Base-by-base conservation (phyloP, 2,329 filamentous ascomycete species). In the Cercospora sp. region DNA sequence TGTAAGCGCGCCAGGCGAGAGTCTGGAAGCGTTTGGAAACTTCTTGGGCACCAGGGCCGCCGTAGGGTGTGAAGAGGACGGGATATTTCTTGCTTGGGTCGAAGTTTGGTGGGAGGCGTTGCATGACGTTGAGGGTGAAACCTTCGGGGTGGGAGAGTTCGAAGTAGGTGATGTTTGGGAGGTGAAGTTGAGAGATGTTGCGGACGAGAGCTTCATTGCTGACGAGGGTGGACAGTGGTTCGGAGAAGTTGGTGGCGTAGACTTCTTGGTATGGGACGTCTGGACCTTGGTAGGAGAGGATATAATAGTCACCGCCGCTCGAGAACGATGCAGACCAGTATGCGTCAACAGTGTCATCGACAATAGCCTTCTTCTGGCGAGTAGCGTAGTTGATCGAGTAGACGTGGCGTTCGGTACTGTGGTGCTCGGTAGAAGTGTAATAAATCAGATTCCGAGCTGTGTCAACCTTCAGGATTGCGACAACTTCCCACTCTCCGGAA, bases 201-300 rank as follows among this genome's bases (percentile, higher is more conserved):
- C 82, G 77, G 73, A 85, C 83, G 1, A 90, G 81, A 0, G 75
- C 81, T n/a, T 84, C 83, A 76, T 91, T 91, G 73, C 85, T 84
- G 9, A 86, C 85, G 8, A 91, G 81, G 0, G 84, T 87, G 5
- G 86, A 84, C 8, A 91, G 77, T 0, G 88, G 84, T 36, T 79
- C 82, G 20, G 82, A 85, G 20, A 84, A 83, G 74, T 89, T 86
- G 68, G 84, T 76, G 0, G 85, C 80, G 78, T 90, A 90, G 0
- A 91, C 82, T 70, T 90, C 87, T 74, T 91, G 88, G 78, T 90
- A 91, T 0, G 89, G 89, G 0, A 91, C 86, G 64, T 90, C 86
- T 0, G 89, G 89, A 0, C 89, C 89, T 18, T 80, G 78, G 75
- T 91, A 91, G 62, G 81, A 84, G 2, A 91, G 84, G 51, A 91